Conservation (phyloP, 495 filamentous ascomycete genomes). For the Astrothelium macrocarpum region DNA sequence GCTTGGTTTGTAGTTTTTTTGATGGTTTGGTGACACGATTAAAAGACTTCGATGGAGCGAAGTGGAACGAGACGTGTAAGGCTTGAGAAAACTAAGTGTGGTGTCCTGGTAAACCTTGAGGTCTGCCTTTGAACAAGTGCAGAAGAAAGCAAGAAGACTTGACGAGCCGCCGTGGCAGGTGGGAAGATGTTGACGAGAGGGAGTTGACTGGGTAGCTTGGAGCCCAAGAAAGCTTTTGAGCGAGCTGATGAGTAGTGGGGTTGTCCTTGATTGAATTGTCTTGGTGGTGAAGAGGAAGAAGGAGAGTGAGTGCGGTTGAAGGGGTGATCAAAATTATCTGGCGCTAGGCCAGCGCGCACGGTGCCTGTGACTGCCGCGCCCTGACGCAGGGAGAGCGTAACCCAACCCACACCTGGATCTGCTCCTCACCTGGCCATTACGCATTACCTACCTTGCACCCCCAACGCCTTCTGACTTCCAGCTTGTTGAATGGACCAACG, state of each 20-base stretch:
- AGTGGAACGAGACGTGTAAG: constrained; percentile 23
- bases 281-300: constrained; percentile 27
- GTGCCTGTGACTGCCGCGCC: constrained; percentile 2
- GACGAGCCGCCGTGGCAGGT: constrained; percentile 29
- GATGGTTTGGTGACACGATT: constrained; percentile 32
- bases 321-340: constrained; percentile 14
- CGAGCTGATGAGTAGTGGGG: constrained; percentile 20
- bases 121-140: constrained; percentile 26
- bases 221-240: constrained; percentile 26
- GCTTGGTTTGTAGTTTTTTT: constrained; percentile 20
- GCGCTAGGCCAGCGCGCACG: constrained; percentile 6
- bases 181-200: constrained; percentile 29
- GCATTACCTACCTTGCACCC: background rate
- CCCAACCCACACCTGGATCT: too few relatives aligned
- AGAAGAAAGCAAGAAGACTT: constrained; percentile 13
- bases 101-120: constrained; percentile 28
- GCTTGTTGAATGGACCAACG: background rate
- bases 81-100: constrained; percentile 28
- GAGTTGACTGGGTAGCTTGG: constrained; percentile 38
- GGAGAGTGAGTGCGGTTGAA: constrained; percentile 17
- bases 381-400: too few relatives aligned
- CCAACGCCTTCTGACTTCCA: background rate
- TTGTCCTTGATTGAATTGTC: constrained; percentile 8
- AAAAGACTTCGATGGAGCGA: constrained; percentile 17
- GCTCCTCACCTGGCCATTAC: too few relatives aligned